Evolutionary conservation across 176 grass and related monocot genomes (phyloP).

Genomic region (Coix lacrymajobi): DNA sequence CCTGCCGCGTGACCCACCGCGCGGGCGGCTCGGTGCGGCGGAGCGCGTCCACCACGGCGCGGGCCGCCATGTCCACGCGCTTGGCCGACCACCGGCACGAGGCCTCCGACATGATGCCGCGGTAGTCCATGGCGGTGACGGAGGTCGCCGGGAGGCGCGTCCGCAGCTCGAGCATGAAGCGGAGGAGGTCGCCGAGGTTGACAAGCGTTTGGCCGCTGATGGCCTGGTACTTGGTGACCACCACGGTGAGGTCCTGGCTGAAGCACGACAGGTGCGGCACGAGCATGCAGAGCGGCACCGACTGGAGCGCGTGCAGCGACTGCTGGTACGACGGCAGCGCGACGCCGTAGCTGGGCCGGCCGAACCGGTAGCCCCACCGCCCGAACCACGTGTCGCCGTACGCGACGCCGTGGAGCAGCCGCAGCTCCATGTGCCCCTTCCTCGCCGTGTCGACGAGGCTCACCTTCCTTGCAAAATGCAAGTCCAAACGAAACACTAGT

Average conservation of each 20-base stretch:
- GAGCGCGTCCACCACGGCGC: slow-evolving; percentile 85
- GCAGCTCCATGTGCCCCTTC: slow-evolving; percentile 71
- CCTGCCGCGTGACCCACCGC: slow-evolving; percentile 86
- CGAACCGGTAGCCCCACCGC: slow-evolving; percentile 77
- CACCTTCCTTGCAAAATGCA: slow-evolving; percentile 52
- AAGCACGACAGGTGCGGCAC: slow-evolving; percentile 46
- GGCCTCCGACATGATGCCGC: slow-evolving; percentile 59
- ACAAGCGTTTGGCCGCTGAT: slow-evolving; percentile 60
- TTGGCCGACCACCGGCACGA: slow-evolving; percentile 85
- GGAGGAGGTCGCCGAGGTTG: slow-evolving; percentile 64
- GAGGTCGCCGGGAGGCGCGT: slow-evolving; percentile 48
- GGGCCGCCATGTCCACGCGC: slow-evolving; percentile 77
- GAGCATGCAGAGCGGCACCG: slow-evolving; percentile 56
- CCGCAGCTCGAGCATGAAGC: slow-evolving; percentile 87
- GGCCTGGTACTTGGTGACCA: slow-evolving; percentile 72
- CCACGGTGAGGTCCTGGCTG: slow-evolving; percentile 51
- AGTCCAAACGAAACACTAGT: not conserved
- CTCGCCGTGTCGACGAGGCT: slow-evolving; percentile 65
- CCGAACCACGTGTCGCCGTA: slow-evolving; percentile 87
- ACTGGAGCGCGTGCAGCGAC: slow-evolving; percentile 62
- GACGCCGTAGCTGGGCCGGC: slow-evolving; percentile 58
- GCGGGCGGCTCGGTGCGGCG: slow-evolving; percentile 41
- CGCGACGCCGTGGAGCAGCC: slow-evolving; percentile 68
- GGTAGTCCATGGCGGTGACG: slow-evolving; percentile 58
- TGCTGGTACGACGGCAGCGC: slow-evolving; percentile 55